Percentiles rank a stretch among this genome's conserved stretches.
Conservation (phyloP, 2,329 filamentous ascomycete genomes). For the Colletotrichum sp. region DNA sequence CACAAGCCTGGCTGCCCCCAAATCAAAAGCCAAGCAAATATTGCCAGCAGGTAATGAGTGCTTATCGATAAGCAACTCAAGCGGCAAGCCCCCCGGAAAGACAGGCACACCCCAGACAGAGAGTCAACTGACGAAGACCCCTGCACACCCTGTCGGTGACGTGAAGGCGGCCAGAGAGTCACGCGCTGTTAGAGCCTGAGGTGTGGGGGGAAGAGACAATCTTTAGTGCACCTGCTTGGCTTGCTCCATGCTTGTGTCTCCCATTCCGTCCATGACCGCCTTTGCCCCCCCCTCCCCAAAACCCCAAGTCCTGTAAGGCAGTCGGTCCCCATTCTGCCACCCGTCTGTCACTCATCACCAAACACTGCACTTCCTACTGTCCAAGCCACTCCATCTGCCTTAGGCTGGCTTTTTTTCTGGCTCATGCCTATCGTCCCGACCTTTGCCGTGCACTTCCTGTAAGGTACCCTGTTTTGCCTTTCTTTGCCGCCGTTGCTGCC, state of each 20-base stretch:
- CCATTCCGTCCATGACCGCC: not conserved
- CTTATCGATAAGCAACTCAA: conserved; percentile 18
- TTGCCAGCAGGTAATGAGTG: not conserved
- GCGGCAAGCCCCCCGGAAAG: not conserved
- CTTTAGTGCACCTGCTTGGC: conserved; percentile 5
- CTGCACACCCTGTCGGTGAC: conserved; percentile 19
- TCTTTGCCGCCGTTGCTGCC: not conserved
- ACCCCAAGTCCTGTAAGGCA: not conserved
- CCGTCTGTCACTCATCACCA: conserved; percentile 3
- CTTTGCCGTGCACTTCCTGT: not conserved
- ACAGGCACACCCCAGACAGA: conserved; percentile 1
- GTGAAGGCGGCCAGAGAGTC: conserved; percentile 19
- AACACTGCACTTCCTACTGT: not conserved
- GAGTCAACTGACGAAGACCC: conserved; percentile 14
- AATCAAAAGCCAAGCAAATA: not conserved
- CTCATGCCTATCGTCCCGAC: not conserved
- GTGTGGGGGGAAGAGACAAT: conserved; percentile 4
- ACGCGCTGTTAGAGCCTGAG: conserved; percentile 14
- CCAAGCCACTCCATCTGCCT: not conserved
- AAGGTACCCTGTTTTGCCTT: not conserved
- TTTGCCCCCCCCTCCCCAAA: not conserved
- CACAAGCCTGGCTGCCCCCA: not conserved
- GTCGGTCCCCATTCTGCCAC: not conserved
- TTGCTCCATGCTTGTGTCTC: not conserved
- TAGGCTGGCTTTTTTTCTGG: not conserved